A percentile compares a stretch with the other conserved stretches of the same genome.
phyloP scores from a whole-genome alignment of 78 protist species.

The Dictyostelium intermedium region DNA sequence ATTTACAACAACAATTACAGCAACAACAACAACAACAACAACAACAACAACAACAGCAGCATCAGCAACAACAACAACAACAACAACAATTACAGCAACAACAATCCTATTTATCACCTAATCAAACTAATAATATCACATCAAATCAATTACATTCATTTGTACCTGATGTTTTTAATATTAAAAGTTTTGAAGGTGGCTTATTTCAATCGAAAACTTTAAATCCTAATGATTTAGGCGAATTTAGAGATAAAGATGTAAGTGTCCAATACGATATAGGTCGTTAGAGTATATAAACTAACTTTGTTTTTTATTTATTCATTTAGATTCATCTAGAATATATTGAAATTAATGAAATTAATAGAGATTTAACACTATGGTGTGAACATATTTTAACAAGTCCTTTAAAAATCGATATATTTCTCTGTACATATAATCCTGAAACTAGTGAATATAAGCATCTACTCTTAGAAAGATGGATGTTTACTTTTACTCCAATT shows the following conservation, averaged over 20 bases:
- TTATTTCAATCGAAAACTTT: constrained; percentile 3
- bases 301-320: neutral
- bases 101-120: neutral
- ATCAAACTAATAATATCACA: neutral
- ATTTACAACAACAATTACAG: neutral
- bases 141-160: neutral
- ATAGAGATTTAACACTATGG: constrained; percentile 71
- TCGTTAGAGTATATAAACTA: neutral
- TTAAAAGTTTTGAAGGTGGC: constrained; percentile 11
- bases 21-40: neutral
- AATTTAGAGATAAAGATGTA: constrained; percentile 27
- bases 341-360: constrained; percentile 69
- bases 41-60: neutral
- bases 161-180: constrained; percentile 14
- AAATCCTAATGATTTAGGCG: neutral
- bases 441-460: neutral
- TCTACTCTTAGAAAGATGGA: constrained; percentile 59
- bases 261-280: neutral
- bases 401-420: constrained; percentile 11
- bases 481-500: constrained; percentile 39
- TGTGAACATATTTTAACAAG: constrained; percentile 30
- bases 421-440: neutral
- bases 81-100: neutral
- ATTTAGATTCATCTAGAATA: constrained; percentile 39
- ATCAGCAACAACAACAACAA: no score